Percentiles rank a stretch among this genome's conserved stretches.
These are phyloP conservation scores for Trichoderma sp. DNA, from an alignment of 2,329 filamentous ascomycete species.

Conservation along the genomic window DNA sequence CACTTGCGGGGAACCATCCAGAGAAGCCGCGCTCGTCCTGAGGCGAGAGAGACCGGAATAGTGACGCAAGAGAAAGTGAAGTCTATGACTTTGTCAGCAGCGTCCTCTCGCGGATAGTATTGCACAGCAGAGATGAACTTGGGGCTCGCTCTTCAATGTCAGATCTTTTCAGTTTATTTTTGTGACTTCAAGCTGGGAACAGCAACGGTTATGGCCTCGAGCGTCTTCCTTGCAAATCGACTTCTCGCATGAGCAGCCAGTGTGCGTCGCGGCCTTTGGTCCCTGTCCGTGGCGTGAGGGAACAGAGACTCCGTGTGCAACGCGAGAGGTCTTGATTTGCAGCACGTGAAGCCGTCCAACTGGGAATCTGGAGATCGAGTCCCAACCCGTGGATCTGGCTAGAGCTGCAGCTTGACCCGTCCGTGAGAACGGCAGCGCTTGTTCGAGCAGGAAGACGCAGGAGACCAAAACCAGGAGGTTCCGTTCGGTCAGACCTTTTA, in stretches of 20 bases:
- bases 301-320: constrained; percentile 58
- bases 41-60: not conserved
- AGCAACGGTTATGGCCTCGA: constrained; percentile 52
- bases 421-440: constrained; percentile 11
- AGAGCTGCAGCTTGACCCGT: constrained; percentile 5
- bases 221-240: constrained; percentile 26
- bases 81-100: constrained; percentile 13
- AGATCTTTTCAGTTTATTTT: constrained; percentile 75
- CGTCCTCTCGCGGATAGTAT: no score
- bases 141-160: constrained; percentile 45
- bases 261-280: constrained; percentile 66
- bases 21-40: not conserved
- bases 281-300: constrained; percentile 47
- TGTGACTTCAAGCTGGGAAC: constrained; percentile 54
- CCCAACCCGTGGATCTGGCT: constrained; percentile 3
- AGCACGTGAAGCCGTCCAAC: constrained; percentile 6
- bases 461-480: constrained; percentile 51
- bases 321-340: constrained; percentile 30
- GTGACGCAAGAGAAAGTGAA: not conserved
- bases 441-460: constrained; percentile 26
- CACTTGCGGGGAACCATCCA: not conserved
- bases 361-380: not conserved
- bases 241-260: constrained; percentile 22
- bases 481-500: constrained; percentile 66
- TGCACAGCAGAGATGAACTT: not conserved